Conservation (phyloP, 1,139 yeast species). For the Petasospora rhodanensis region DNA sequence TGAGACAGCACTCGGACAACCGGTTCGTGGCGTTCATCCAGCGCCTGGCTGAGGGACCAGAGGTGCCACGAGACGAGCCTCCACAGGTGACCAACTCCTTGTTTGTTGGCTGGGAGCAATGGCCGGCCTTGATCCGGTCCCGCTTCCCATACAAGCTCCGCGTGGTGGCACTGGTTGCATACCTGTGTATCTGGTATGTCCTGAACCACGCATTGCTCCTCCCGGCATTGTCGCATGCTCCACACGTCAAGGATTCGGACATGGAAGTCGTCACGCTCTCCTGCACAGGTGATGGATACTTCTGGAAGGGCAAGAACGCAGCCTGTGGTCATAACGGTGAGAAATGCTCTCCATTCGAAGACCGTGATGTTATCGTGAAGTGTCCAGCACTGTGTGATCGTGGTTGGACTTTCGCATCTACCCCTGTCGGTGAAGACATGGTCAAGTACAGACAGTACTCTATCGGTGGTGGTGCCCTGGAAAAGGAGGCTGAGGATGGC, state of each 20-base stretch:
- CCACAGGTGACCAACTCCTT: conserved; percentile 31
- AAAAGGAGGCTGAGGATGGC: conserved; percentile 18
- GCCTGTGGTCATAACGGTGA: conserved; percentile 72
- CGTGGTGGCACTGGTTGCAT: conserved; percentile 29
- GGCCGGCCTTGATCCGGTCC: conserved; percentile 39
- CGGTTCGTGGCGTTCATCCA: conserved; percentile 7
- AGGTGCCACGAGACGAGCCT: conserved; percentile 41
- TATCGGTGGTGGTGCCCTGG: conserved; percentile 64
- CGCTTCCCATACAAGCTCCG: conserved; percentile 31
- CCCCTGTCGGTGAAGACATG: conserved; percentile 66
- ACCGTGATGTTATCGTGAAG: conserved; percentile 56
- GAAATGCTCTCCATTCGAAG: conserved; percentile 45
- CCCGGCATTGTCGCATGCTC: conserved; percentile 27
- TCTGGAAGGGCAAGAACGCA: conserved; percentile 75
- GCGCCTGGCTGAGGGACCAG: conserved; percentile 51
- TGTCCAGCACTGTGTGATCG: conserved; percentile 90
- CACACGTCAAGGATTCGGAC: conserved; percentile 22
- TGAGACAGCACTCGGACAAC: no score
- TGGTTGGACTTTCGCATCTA: conserved; percentile 72
- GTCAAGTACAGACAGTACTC: conserved; percentile 69
- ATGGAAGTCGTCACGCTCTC: conserved; percentile 33
- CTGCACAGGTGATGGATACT: conserved; percentile 38
- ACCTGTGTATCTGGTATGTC: conserved; percentile 11
- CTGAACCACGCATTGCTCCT: conserved; percentile 14
- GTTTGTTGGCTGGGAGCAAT: conserved; percentile 35